Evolutionary conservation across 805 yeast genomes (phyloP).

Genomic region (Teunomyces barrocoloradensis): DNA sequence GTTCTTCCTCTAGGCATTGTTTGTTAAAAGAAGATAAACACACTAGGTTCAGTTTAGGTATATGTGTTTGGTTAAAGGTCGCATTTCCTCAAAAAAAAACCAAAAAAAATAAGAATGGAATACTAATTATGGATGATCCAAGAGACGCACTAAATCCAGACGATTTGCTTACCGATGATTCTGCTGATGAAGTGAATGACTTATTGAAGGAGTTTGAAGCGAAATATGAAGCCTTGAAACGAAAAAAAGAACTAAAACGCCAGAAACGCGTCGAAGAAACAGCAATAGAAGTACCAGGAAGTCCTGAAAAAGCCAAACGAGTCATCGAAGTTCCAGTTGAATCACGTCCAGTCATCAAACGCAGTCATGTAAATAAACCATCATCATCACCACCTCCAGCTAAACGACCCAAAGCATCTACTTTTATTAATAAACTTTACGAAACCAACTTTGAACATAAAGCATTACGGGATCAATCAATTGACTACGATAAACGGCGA

Average conservation of each 20-base stretch:
- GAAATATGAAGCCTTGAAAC: conserved; percentile 20
- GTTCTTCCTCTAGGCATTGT: conserved; percentile 49
- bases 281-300: conserved; percentile 11
- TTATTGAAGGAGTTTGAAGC: conserved; percentile 34
- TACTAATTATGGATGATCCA: conserved; percentile 29
- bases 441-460: conserved; percentile 8
- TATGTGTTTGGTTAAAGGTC: neutral
- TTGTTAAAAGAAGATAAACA: neutral
- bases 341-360: neutral
- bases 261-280: neutral
- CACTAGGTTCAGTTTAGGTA: neutral
- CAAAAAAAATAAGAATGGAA: neutral
- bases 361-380: neutral
- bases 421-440: conserved; percentile 19
- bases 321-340: conserved; percentile 4
- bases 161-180: conserved; percentile 35
- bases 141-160: conserved; percentile 25
- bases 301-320: conserved; percentile 5
- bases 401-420: conserved; percentile 9
- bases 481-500: conserved; percentile 22
- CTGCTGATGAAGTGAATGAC: conserved; percentile 37
- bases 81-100: no score
- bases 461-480: conserved; percentile 7
- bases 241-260: conserved; percentile 13
- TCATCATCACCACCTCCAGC: neutral